Conservation (phyloP, 2,329 filamentous ascomycete genomes). For the Ophiosphaerella korrae region DNA sequence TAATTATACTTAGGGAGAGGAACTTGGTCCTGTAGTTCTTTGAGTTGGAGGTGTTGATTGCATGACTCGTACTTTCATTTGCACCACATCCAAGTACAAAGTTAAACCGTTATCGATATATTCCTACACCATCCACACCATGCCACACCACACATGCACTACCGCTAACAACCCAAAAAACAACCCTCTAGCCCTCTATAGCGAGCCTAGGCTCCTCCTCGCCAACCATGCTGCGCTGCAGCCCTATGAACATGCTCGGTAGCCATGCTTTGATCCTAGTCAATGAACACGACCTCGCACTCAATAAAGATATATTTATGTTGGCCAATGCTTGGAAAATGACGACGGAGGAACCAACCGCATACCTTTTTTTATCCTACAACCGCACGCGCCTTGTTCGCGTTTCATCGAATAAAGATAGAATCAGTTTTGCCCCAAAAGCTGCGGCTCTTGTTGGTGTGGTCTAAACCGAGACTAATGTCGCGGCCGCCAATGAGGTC, state of each 20-base stretch:
- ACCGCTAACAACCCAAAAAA: background rate
- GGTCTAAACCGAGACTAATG: constrained; percentile 60
- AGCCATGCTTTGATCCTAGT: background rate
- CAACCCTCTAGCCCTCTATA: background rate
- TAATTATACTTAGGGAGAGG: too few species aligned
- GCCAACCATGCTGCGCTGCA: background rate
- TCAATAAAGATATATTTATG: constrained; percentile 8
- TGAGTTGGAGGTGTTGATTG: too few species aligned
- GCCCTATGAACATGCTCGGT: constrained; percentile 5
- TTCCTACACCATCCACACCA: background rate
- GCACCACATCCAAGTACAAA: background rate
- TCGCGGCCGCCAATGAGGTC: constrained; percentile 47
- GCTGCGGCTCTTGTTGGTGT: constrained; percentile 65
- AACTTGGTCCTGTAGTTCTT: too few species aligned
- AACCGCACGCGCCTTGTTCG: constrained; percentile 1
- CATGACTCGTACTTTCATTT: too few species aligned
- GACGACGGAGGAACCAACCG: background rate
- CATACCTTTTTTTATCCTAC: constrained; percentile 27
- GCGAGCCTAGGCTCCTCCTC: background rate
- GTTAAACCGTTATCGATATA: background rate
- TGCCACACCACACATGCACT: background rate
- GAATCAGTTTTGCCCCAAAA: constrained; percentile 66
- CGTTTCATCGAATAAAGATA: constrained; percentile 62
- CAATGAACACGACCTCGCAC: constrained; percentile 9
- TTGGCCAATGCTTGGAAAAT: constrained; percentile 5